Conservation (phyloP, 306 rosid species). For the Inga leiocalycina region DNA sequence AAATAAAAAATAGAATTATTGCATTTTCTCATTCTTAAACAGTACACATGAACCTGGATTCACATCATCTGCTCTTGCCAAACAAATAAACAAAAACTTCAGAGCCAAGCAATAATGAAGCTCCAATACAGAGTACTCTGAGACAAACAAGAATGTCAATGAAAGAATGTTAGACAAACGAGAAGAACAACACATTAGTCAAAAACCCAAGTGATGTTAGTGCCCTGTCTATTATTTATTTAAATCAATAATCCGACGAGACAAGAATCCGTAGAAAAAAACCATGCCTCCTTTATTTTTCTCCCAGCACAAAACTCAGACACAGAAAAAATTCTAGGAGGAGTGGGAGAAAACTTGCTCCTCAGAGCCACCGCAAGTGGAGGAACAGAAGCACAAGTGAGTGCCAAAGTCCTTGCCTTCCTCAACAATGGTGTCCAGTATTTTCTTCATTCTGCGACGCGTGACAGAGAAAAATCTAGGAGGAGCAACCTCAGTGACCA, state of each 20-base stretch:
- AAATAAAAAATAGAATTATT: neutral
- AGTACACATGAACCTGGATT: neutral
- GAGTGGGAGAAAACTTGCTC: neutral
- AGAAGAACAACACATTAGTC: neutral
- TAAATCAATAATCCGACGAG: neutral
- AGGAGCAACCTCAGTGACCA: conserved; percentile 59
- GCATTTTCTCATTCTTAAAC: neutral
- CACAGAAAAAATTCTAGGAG: neutral
- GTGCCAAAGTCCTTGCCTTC: conserved; percentile 44
- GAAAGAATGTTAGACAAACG: neutral
- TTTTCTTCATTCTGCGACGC: conserved; percentile 33
- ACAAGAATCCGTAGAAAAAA: neutral
- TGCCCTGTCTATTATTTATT: conserved; percentile 10
- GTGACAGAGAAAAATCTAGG: conserved; percentile 39
- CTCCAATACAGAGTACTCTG: neutral
- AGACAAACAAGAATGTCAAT: neutral
- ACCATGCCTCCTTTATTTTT: neutral
- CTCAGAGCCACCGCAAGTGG: conserved; percentile 14
- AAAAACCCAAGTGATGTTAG: neutral
- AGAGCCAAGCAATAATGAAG: neutral
- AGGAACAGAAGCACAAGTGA: conserved; percentile 34
- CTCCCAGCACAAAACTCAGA: neutral
- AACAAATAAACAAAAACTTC: neutral
- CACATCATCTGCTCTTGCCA: neutral
- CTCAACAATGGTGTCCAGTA: conserved; percentile 52